phyloP scores from a whole-genome alignment of 139 green algal species.

The Tetraselmis striata region DNA sequence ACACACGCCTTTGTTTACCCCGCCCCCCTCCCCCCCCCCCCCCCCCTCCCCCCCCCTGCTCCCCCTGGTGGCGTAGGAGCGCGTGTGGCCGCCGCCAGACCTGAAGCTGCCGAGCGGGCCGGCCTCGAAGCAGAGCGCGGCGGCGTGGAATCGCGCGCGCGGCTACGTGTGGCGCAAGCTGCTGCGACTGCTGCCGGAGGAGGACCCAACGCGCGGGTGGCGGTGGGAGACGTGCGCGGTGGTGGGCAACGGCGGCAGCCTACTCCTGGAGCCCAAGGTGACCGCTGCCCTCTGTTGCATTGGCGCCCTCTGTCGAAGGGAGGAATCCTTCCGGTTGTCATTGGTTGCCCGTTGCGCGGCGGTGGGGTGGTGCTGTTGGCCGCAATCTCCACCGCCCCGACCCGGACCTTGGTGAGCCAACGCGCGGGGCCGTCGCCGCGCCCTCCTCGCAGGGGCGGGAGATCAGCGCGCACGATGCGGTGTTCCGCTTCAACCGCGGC shows the following conservation, averaged over 20 bases:
- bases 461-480: conserved; percentile 11
- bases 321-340: too few relatives aligned
- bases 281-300: too few relatives aligned
- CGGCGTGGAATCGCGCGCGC: not conserved
- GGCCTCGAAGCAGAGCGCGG: too few relatives aligned
- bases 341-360: too few relatives aligned
- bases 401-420: too few relatives aligned
- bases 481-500: conserved; percentile 20
- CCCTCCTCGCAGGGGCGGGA: conserved; percentile 3
- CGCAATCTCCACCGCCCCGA: too few relatives aligned
- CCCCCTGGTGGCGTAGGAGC: not conserved
- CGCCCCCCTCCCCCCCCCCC: too few relatives aligned
- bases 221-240: conserved; percentile 8
- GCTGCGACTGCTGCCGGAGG: not conserved
- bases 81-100: not conserved
- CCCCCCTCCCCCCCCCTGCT: too few relatives aligned
- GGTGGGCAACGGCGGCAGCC: not conserved
- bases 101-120: not conserved
- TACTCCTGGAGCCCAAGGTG: not conserved
- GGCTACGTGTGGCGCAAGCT: not conserved
- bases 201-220: not conserved
- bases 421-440: too few relatives aligned
- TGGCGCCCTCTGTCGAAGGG: too few relatives aligned
- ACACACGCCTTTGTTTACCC: too few relatives aligned
- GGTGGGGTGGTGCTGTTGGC: too few relatives aligned